Evolutionary conservation across 345 rosid genomes (phyloP).

Genomic region (Noccaea bulbosa): DNA sequence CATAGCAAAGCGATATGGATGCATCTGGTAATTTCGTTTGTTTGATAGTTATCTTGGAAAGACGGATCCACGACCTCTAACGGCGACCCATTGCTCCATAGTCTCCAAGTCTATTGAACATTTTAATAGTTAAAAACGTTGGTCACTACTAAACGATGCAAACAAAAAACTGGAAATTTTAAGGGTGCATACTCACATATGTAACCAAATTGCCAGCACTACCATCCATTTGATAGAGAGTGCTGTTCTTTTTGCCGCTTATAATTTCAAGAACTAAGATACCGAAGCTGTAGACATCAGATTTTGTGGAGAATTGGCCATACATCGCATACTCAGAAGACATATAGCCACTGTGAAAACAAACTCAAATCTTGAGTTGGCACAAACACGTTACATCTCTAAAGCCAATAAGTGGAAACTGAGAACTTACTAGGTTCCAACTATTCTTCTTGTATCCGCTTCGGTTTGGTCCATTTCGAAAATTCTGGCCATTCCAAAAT

Average conservation of each 20-base stretch:
- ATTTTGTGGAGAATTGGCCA: constrained; percentile 44
- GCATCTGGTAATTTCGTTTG: neutral
- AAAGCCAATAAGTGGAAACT: neutral
- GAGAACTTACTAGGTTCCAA: constrained; percentile 55
- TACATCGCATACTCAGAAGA: constrained; percentile 43
- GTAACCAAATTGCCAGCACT: too few relatives aligned
- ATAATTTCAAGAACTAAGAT: constrained; percentile 42
- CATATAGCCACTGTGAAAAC: constrained; percentile 32
- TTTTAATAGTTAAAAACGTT: neutral
- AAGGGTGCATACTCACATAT: constrained; percentile 5
- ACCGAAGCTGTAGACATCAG: constrained; percentile 44
- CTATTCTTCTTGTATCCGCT: constrained; percentile 46
- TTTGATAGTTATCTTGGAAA: neutral
- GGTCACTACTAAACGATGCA: neutral
- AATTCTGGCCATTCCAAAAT: constrained; percentile 54
- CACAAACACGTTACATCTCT: neutral
- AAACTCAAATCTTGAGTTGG: neutral
- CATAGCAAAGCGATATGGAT: constrained; percentile 6
- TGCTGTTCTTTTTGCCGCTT: constrained; percentile 33
- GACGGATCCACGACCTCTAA: constrained; percentile 15
- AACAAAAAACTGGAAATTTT: neutral
- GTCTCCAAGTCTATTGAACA: constrained; percentile 12
- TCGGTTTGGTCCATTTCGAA: constrained; percentile 44
- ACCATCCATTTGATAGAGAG: neutral
- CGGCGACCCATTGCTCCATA: neutral